A percentile compares a stretch with the other conserved stretches of the same genome.
phyloP scores from a whole-genome alignment of 306 rosid species.

The Prunus armeniaca region DNA sequence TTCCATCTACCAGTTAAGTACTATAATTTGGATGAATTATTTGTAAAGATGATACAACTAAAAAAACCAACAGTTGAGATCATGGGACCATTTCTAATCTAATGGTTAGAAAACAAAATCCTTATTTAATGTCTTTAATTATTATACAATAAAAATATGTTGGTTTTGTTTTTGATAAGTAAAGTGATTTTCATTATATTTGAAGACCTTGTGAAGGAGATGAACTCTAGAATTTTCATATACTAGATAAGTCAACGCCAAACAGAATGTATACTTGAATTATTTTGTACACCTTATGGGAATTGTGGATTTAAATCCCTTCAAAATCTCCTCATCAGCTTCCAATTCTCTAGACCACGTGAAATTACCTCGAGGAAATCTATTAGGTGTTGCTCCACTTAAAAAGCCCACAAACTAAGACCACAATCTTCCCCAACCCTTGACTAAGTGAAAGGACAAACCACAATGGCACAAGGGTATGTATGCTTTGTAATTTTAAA shows the following conservation, averaged over 20 bases:
- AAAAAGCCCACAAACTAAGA: conserved; percentile 9
- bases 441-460: background rate
- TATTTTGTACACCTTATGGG: background rate
- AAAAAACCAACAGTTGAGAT: background rate
- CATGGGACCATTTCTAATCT: background rate
- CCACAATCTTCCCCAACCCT: background rate
- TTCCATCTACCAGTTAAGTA: too few relatives aligned
- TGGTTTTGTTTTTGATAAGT: too few relatives aligned
- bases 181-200: too few relatives aligned
- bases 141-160: too few relatives aligned
- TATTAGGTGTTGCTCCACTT: conserved; percentile 25
- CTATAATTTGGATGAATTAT: too few relatives aligned
- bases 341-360: conserved; percentile 7
- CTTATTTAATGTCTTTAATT: background rate
- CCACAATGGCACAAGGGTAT: background rate
- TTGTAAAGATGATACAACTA: too few relatives aligned
- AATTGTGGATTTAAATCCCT: background rate
- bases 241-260: background rate
- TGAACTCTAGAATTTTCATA: background rate
- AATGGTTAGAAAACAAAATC: background rate
- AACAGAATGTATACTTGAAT: background rate
- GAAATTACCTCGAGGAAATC: conserved; percentile 19
- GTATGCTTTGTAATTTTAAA: background rate
- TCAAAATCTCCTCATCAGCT: background rate
- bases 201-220: background rate